Evolutionary conservation across 2,329 filamentous ascomycete genomes (phyloP), one percentile per base, ranked within the genome.

Genomic region (Sporothrix euskadiensis): DNA sequence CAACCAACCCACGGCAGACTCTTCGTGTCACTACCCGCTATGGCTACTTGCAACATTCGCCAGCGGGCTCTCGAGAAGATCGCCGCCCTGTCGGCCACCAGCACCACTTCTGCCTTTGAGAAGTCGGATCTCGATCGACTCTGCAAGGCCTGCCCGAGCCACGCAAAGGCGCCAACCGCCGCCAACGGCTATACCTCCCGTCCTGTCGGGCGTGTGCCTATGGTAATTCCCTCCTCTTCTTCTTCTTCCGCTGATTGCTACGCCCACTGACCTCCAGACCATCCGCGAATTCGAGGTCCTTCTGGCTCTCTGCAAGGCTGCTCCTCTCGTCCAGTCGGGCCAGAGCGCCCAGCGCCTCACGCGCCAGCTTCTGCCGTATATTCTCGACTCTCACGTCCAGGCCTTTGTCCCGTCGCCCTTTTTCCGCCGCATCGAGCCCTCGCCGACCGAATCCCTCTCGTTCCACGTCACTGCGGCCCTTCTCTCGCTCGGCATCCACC

Each of bases 211-310:
- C 84, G 85, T 49, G 83, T 88, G 71, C 89, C 89, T 14, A 91
- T 91, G 89, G 89, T 91, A 83, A 76, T 81, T 8, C 30, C 12
- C 6, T 9, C 7, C 54, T 32, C 4, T 4, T 49, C 22, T 12
- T 10, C 14, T 63, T 39, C 47, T 7, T 6, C 7, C 35, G 0
- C n/a, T 32, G 47, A 19, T 35, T 3, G 5, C 14, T 3, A 4
- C 3, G n/a, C 16, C 35, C 30, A 61, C 12, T 22, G 9, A 54
- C 56, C 3, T 12, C 30, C 73, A 97, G 94, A 93, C 91, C 71
- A 89, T 94, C 71, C 91, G 93, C 78, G 97, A 99, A 85, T 91
- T 97, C 77, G 95, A 99, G 81, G 92, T 97, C 71, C 87, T 99
- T 35, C 84, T 98, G 35, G 94, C 96, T 59, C 86, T 99, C 35